Percentiles rank a stretch among this genome's conserved stretches.
These are phyloP conservation scores for Olyra latifolia DNA, from an alignment of 176 grass and related monocot species.

Conservation along the genomic window DNA sequence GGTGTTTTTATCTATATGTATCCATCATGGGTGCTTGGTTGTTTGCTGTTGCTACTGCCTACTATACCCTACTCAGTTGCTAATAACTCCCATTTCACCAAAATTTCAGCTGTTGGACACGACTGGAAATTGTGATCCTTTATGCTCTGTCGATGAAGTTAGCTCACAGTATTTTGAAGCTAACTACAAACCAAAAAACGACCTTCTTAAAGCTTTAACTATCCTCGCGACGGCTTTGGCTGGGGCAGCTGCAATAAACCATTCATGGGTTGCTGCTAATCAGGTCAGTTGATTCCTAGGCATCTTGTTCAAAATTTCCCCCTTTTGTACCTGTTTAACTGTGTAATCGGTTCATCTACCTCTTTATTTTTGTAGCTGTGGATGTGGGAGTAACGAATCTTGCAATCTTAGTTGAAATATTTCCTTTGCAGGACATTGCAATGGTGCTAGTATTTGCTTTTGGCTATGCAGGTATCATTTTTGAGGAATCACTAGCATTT, in stretches of 20 bases:
- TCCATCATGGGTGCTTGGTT: not conserved
- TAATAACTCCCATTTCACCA: not conserved
- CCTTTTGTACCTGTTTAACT: not conserved
- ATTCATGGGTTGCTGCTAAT: conserved; percentile 95
- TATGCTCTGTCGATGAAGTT: conserved; percentile 89
- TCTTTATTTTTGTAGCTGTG: not conserved
- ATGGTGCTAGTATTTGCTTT: conserved; percentile 90
- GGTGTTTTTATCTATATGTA: not conserved
- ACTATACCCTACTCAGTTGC: not conserved
- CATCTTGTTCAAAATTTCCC: conserved; percentile 2
- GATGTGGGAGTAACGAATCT: not conserved
- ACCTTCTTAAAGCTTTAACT: conserved; percentile 79
- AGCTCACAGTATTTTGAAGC: conserved; percentile 80
- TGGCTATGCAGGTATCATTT: conserved; percentile 94
- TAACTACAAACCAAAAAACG: conserved; percentile 85
- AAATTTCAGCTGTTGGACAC: conserved; percentile 60
- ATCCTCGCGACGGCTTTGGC: conserved; percentile 66
- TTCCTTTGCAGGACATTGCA: conserved; percentile 74
- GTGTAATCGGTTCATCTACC: not conserved
- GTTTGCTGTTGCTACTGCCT: conserved; percentile 13
- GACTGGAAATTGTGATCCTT: conserved; percentile 77
- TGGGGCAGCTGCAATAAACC: conserved; percentile 87
- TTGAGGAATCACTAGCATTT: conserved; percentile 95
- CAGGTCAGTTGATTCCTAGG: conserved; percentile 49
- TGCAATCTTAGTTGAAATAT: conserved; percentile 24